Evolutionary conservation across 352 stramenopile species (phyloP).

Genomic region (Saprolegnia diclina): DNA sequence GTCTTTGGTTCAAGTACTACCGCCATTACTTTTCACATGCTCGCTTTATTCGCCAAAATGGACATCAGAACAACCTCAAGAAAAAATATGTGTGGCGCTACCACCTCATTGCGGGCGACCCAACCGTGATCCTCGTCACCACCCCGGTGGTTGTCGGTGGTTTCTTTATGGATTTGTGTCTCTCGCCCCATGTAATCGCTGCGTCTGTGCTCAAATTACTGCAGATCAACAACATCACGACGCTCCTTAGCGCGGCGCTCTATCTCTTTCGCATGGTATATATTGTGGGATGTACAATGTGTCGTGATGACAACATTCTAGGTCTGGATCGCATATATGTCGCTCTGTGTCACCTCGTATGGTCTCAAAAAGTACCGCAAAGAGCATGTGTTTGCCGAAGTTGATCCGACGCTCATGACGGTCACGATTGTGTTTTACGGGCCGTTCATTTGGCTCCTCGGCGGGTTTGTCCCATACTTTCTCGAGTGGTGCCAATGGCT

Average conservation of each 20-base stretch:
- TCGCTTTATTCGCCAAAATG: not conserved
- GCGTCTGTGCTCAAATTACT: not conserved
- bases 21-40: not conserved
- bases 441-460: not conserved
- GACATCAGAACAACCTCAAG: slow-evolving; percentile 2
- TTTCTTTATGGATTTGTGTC: slow-evolving; percentile 1
- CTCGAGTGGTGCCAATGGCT: slow-evolving; percentile 4
- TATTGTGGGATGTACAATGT: not conserved
- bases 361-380: not conserved
- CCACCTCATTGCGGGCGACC: slow-evolving; percentile 4
- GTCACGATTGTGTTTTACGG: not conserved
- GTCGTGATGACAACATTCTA: not conserved
- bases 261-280: slow-evolving; percentile 12
- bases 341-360: not conserved
- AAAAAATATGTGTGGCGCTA: slow-evolving; percentile 5
- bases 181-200: slow-evolving; percentile 1
- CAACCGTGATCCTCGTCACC: not conserved
- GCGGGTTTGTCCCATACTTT: not conserved
- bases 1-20: not conserved
- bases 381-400: not conserved
- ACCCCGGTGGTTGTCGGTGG: not conserved
- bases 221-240: not conserved
- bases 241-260: not conserved
- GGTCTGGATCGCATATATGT: not conserved
- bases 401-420: not conserved